Evolutionary conservation across 2,329 filamentous ascomycete genomes (phyloP), one percentile per base, ranked within the genome.

Genomic region (Acephala macrosclerotiorum): DNA sequence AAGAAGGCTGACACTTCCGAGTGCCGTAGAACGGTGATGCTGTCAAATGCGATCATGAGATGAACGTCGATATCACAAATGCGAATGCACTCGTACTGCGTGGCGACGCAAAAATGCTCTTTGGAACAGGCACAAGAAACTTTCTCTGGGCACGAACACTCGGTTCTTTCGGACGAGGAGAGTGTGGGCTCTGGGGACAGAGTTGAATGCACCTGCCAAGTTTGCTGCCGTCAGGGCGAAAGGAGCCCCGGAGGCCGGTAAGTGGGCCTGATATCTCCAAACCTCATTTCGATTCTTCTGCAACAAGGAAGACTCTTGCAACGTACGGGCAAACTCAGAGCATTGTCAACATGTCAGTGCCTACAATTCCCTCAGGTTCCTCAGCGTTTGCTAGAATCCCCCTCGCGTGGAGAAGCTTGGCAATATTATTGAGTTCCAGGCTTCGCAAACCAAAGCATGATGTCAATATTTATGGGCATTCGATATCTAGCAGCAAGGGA

Each of bases 231-330:
- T 14, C 38, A 42, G 18, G 38, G 38, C 45, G 20, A 3, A 5
- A 11, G n/a, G 20, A 26, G 25, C 6, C 26, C n/a, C 42, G 53
- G 59, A 38, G 42, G 58, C 56, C 49, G 58, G 35, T 53, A 20
- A 47, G 40, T 53, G 58, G 56, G 55, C 61, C 51, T 47, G 47
- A 60, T 36, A 58, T 57, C 38, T 58, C 47, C 62, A 61, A 60
- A n/a, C 29, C 49, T 47, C 56, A 60, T 60, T 66, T 70, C 65
- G 29, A 62, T 63, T 63, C 60, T 29, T 45, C 66, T 62, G 65
- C 68, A 70, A 67, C 67, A 69, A 42, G 68, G 68, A 70, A 70
- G 66, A 68, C 16, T 68, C 64, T 68, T 61, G 58, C 45, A 53
- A 53, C 45, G 1, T 42, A n/a, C 40, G 40, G 40, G n/a, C 40